Evolutionary conservation across 345 rosid species (phyloP).

Genomic region (Boechera divaricarpa): DNA sequence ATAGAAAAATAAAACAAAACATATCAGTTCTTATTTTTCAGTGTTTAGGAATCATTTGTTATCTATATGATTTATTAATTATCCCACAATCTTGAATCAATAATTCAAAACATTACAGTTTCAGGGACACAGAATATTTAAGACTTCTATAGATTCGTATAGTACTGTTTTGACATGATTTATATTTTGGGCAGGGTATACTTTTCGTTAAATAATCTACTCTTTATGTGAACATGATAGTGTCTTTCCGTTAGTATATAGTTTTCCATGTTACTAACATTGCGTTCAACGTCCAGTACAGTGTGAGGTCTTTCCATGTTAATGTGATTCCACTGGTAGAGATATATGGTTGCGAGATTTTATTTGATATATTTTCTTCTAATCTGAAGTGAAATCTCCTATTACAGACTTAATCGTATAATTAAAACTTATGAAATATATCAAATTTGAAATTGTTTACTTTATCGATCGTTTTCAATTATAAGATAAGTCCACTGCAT

Average conservation of each 20-base stretch:
- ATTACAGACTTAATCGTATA: background rate
- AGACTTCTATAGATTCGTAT: background rate
- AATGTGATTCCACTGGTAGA: background rate
- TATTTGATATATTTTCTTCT: background rate
- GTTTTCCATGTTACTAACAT: background rate
- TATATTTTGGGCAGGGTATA: background rate
- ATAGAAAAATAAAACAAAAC: too few species aligned
- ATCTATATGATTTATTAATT: background rate
- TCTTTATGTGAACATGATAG: background rate
- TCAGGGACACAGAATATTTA: background rate
- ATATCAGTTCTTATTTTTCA: too few species aligned
- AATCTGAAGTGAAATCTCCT: background rate
- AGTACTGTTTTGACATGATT: background rate
- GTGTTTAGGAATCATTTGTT: too few species aligned
- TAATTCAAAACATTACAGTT: background rate
- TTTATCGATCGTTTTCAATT: background rate
- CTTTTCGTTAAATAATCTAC: background rate
- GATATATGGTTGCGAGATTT: background rate
- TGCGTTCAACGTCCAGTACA: conserved; percentile 3
- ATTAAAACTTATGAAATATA: background rate
- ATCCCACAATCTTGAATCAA: background rate
- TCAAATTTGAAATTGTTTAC: background rate
- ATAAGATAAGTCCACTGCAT: background rate
- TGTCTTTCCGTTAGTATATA: too few species aligned
- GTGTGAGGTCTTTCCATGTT: background rate